Evolutionary conservation across 305 asterid genomes (phyloP).

Genomic region (Euphrasia arctica): DNA sequence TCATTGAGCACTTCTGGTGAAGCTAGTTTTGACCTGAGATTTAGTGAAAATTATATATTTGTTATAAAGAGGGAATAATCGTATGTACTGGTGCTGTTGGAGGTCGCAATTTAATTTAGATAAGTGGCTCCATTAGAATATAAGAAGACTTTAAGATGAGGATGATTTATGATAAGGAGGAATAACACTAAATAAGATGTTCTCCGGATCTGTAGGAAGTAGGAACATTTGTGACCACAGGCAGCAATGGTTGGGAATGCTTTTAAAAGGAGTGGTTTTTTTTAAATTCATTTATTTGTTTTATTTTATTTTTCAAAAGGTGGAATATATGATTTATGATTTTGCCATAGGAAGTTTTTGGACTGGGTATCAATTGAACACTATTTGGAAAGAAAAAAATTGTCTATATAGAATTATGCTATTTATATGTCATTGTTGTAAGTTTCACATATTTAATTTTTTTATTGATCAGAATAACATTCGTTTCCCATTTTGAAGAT

Average conservation of each 20-base stretch:
- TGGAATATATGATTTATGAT: constrained; percentile 22
- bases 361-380: constrained; percentile 26
- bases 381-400: background rate
- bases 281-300: too few relatives aligned
- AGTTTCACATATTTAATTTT: constrained; percentile 9
- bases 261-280: background rate
- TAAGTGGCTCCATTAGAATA: constrained; percentile 28
- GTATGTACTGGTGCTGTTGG: background rate
- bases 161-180: constrained; percentile 41
- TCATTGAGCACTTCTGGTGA: background rate
- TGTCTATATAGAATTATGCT: background rate
- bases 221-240: constrained; percentile 29
- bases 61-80: constrained; percentile 18
- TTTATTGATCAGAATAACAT: constrained; percentile 12
- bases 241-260: constrained; percentile 25
- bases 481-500: constrained; percentile 25
- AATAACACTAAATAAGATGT: constrained; percentile 37
- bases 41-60: background rate
- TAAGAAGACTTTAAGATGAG: constrained; percentile 43
- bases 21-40: background rate
- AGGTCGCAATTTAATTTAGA: constrained; percentile 26
- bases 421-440: background rate
- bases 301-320: background rate
- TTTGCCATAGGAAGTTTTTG: constrained; percentile 19
- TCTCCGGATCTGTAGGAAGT: constrained; percentile 38